Evolutionary conservation across 2,329 filamentous ascomycete genomes (phyloP).

Genomic region (Xylariaceae sp.): DNA sequence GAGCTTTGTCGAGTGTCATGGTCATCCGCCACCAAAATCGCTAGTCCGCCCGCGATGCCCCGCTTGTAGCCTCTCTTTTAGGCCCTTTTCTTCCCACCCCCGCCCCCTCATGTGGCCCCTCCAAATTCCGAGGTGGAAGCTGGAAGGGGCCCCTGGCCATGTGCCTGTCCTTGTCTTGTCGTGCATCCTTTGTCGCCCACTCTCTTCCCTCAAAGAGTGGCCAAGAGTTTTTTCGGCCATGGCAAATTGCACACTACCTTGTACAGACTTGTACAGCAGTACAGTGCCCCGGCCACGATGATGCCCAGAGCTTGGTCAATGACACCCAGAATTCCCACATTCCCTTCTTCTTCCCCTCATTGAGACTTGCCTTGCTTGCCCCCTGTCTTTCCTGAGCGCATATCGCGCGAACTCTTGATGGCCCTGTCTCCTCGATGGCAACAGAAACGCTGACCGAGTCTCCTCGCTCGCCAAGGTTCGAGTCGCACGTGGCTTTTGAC

Average conservation of each 20-base stretch:
- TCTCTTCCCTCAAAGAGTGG: too few relatives aligned
- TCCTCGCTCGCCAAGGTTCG: conserved; percentile 44
- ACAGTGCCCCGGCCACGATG: too few relatives aligned
- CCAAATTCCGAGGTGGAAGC: too few relatives aligned
- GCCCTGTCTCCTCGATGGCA: conserved; percentile 25
- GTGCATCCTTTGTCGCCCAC: background rate
- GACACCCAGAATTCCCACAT: too few relatives aligned
- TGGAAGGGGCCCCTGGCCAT: too few relatives aligned
- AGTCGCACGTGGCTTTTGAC: conserved; percentile 56
- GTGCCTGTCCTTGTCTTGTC: too few relatives aligned
- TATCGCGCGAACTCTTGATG: conserved; percentile 1
- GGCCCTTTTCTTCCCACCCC: conserved; percentile 3
- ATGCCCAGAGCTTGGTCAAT: too few relatives aligned
- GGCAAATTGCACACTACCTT: too few relatives aligned
- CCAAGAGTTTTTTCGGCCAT: too few relatives aligned
- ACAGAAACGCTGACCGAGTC: conserved; percentile 31
- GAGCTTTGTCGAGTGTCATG: conserved; percentile 9
- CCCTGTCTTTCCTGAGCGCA: conserved; percentile 7
- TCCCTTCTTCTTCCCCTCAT: too few relatives aligned
- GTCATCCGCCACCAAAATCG: conserved; percentile 13
- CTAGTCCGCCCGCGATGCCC: conserved; percentile 16
- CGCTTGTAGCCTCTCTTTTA: conserved; percentile 12
- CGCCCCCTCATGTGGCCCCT: background rate
- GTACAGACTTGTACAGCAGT: too few relatives aligned
- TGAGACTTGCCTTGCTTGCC: conserved; percentile 7